Percentiles rank a stretch among this genome's conserved stretches.
Conservation (phyloP, 2,329 filamentous ascomycete species). For the Ophiostoma piceae region DNA sequence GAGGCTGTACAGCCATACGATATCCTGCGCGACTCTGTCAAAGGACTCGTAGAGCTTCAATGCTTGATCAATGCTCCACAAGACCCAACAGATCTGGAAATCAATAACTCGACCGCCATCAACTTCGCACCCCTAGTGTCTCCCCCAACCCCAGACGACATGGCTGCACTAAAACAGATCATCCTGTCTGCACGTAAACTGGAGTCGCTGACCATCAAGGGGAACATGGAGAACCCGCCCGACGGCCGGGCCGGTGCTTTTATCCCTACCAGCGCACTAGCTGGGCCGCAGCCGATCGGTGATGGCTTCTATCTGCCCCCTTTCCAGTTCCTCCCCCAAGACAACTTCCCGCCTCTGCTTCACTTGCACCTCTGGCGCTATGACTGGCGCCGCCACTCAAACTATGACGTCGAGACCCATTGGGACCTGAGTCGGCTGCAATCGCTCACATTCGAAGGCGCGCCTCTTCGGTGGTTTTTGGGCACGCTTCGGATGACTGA, state of each 20-base stretch:
- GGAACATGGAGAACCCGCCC: background rate
- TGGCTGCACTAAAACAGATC: slow-evolving; percentile 16
- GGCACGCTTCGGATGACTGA: slow-evolving; percentile 38
- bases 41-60: slow-evolving; percentile 3
- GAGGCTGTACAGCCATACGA: background rate
- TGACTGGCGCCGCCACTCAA: slow-evolving; percentile 43
- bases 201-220: slow-evolving; percentile 12
- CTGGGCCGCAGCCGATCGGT: slow-evolving; percentile 37
- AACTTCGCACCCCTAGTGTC: background rate
- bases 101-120: background rate
- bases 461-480: slow-evolving; percentile 44
- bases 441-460: slow-evolving; percentile 40
- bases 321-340: slow-evolving; percentile 38
- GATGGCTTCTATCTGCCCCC: slow-evolving; percentile 36
- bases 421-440: slow-evolving; percentile 45
- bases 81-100: background rate
- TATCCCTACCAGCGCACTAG: slow-evolving; percentile 27
- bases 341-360: slow-evolving; percentile 41
- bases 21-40: slow-evolving; percentile 12
- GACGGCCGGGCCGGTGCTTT: slow-evolving; percentile 36
- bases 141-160: slow-evolving; percentile 12
- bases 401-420: slow-evolving; percentile 37
- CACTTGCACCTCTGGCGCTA: slow-evolving; percentile 44
- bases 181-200: background rate
- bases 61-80: background rate